Base-by-base conservation (phyloP, 2,329 filamentous ascomycete genomes). In the Eutypella sp. region DNA sequence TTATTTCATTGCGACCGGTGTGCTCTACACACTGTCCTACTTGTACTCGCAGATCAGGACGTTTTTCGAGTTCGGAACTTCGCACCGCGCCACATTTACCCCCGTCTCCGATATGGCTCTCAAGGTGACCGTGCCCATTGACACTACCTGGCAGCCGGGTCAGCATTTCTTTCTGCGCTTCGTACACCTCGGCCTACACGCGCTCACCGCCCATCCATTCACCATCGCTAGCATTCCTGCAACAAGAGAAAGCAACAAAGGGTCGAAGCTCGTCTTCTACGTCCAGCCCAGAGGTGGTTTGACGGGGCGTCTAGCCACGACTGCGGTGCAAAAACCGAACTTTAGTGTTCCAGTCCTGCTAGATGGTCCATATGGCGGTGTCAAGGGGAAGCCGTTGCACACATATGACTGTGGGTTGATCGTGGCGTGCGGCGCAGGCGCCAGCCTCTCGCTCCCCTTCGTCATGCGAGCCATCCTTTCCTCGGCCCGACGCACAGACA, bases 281-380 rank as follows among this genome's bases (percentile, higher is more conserved):
- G 67, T 82, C 22, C 68, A 72, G 6, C 70, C 70, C 0, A 68
- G 70, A 13, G 57, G 66, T 0, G 78, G 79, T 0, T 50, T 81
- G 8, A 82, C 79, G 0, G 65, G 60, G 0, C 65, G 69, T 0
- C 61, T 81, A 2, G 67, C 68, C 4, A 64, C 57, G 0, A 45
- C 69, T 5, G 72, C 72, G 0, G 41, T 49, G 5, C 59, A 66
- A 24, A 55, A 60, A 10, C 67, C 77, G 0, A 65, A 61, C 0
- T 45, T 53, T 0, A 51, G 59, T 0, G 61, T 76, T 1, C 65
- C 66, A 0, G 73, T 82, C 0, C 57, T 79, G 1, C 49, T 83
- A 1, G 79, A 83, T 34, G 79, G 80, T 0, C 79, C 79, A 0
- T 82, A 82, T 46, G 78, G 80, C 0, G 79, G 78, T 0, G 57